phyloP scores from a whole-genome alignment of 331 rosid genomes.

The Ulmus americana region DNA sequence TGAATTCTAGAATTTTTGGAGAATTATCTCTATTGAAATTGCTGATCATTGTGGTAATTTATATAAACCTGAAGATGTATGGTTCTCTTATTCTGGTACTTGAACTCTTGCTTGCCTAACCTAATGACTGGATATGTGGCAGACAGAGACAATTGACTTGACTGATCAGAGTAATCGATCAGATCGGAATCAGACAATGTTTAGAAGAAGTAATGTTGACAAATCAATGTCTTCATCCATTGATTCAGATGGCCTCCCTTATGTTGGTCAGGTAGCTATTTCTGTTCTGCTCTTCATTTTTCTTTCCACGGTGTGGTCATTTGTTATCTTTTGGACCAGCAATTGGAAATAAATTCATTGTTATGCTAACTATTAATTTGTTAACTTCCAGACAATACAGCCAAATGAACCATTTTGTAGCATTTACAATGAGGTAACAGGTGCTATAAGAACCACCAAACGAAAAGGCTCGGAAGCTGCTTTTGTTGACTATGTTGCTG shows the following conservation, averaged over 20 bases:
- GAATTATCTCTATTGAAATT: not conserved
- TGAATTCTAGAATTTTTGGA: not conserved
- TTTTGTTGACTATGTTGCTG: constrained; percentile 73
- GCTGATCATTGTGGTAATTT: not conserved
- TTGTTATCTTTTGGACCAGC: too few relatives aligned
- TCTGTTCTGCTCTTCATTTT: not conserved
- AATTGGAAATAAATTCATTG: not conserved
- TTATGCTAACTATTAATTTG: constrained; percentile 3
- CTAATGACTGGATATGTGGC: constrained; percentile 20
- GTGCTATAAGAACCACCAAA: constrained; percentile 21
- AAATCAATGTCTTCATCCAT: constrained; percentile 34
- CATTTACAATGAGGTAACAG: constrained; percentile 45
- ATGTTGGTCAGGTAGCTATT: constrained; percentile 87
- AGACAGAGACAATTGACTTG: constrained; percentile 86
- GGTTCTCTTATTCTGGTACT: constrained; percentile 3
- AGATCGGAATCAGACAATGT: constrained; percentile 32
- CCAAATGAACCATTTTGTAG: constrained; percentile 76
- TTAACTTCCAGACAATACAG: constrained; percentile 49
- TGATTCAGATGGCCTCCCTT: constrained; percentile 93
- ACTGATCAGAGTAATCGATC: constrained; percentile 40
- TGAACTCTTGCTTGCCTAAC: constrained; percentile 9
- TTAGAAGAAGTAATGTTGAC: constrained; percentile 56
- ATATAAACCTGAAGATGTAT: not conserved
- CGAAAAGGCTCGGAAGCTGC: constrained; percentile 79
- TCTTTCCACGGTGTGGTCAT: not conserved